phyloP scores from a whole-genome alignment of 495 filamentous ascomycete species.

The Hypoxylon subgilvum region DNA sequence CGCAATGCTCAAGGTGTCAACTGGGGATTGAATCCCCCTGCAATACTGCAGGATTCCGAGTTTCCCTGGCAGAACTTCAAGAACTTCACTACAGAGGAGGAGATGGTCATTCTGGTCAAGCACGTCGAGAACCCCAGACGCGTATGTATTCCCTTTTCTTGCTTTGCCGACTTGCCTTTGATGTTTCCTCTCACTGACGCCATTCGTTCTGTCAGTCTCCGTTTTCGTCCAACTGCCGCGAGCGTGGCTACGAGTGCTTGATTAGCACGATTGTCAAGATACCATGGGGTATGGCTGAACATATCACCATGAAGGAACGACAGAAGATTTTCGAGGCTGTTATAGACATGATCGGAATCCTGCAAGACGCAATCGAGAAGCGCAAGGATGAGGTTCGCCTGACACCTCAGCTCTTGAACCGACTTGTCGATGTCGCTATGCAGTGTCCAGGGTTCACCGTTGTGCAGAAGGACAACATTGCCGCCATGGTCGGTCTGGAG shows the following conservation, averaged over 20 bases:
- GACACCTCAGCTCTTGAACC: constrained; percentile 59
- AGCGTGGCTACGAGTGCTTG: constrained; percentile 76
- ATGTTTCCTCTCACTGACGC: constrained; percentile 14
- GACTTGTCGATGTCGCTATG: constrained; percentile 64
- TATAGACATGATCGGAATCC: constrained; percentile 51
- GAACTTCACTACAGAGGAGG: constrained; percentile 72
- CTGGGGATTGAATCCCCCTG: constrained; percentile 62
- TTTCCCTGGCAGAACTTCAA: constrained; percentile 71
- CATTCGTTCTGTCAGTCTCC: constrained; percentile 59
- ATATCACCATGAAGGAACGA: constrained; percentile 70
- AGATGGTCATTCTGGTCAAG: constrained; percentile 69
- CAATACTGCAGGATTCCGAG: constrained; percentile 43
- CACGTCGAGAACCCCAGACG: constrained; percentile 59
- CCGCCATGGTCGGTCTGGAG: constrained; percentile 30
- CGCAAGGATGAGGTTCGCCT: constrained; percentile 49
- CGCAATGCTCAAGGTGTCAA: constrained; percentile 67
- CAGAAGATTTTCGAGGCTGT: constrained; percentile 61
- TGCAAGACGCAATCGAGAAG: constrained; percentile 37
- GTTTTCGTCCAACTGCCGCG: constrained; percentile 67
- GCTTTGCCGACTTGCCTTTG: background rate
- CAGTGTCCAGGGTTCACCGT: constrained; percentile 70
- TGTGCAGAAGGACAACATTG: constrained; percentile 62
- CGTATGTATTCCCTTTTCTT: constrained; percentile 17
- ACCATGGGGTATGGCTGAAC: constrained; percentile 69
- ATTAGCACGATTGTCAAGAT: constrained; percentile 78